A percentile compares a stretch with the other conserved stretches of the same genome.
phyloP scores from a whole-genome alignment of 345 rosid genomes.

The Tarenaya hassleriana region DNA sequence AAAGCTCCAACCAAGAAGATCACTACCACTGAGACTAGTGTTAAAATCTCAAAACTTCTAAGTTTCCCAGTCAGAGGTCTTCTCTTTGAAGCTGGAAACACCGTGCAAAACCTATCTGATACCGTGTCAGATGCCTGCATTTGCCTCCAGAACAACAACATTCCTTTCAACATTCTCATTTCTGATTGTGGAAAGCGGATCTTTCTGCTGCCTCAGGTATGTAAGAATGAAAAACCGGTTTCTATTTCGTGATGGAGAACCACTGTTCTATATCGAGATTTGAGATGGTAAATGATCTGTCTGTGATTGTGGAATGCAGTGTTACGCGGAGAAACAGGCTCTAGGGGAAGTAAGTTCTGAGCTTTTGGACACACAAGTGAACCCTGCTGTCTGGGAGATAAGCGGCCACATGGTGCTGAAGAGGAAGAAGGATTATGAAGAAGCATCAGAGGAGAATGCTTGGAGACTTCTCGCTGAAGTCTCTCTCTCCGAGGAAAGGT shows the following conservation, averaged over 20 bases:
- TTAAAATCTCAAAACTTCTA: conserved; percentile 62
- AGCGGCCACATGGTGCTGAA: conserved; percentile 96
- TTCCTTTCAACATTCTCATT: conserved; percentile 85
- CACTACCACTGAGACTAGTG: conserved; percentile 40
- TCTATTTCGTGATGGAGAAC: conserved; percentile 6
- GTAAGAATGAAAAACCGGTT: no score
- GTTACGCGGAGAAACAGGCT: conserved; percentile 99
- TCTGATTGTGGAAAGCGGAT: conserved; percentile 74
- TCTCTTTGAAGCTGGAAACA: conserved; percentile 68
- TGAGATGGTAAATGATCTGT: conserved; percentile 3
- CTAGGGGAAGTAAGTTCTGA: conserved; percentile 87
- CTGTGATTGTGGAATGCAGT: conserved; percentile 33
- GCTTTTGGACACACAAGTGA: conserved; percentile 91
- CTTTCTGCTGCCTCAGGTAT: conserved; percentile 91
- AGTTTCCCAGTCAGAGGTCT: conserved; percentile 90
- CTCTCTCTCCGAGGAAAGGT: conserved; percentile 86
- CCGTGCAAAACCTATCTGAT: conserved; percentile 53
- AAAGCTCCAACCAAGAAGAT: conserved; percentile 66
- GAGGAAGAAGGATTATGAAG: conserved; percentile 86
- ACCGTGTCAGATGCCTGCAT: conserved; percentile 71
- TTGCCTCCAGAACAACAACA: conserved; percentile 86
- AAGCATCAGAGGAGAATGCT: conserved; percentile 88
- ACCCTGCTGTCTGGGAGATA: conserved; percentile 99
- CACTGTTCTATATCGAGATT: conserved; percentile 1
- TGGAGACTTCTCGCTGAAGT: conserved; percentile 94